Conservation (phyloP, 768 basidiomycete species). For the Rhizopogon vinicolor region DNA sequence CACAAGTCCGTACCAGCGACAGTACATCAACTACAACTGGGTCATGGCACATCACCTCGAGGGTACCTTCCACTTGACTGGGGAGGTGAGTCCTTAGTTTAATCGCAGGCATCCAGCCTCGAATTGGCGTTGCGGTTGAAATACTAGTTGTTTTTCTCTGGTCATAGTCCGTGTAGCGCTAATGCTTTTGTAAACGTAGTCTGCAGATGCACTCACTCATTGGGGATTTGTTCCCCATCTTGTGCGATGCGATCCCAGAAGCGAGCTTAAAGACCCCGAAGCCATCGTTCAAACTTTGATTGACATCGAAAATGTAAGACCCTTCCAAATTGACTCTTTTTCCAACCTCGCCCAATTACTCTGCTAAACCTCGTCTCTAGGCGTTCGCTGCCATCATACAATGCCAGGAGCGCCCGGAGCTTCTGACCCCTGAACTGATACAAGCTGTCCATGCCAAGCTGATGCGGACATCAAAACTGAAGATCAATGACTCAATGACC, state of each 20-base stretch:
- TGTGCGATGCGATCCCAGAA: constrained; percentile 18
- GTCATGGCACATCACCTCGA: constrained; percentile 23
- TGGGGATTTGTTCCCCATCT: constrained; percentile 20
- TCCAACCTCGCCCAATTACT: neutral
- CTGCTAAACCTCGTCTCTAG: constrained; percentile 5
- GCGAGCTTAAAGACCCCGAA: constrained; percentile 20
- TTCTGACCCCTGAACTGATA: constrained; percentile 22
- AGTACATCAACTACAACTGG: constrained; percentile 27
- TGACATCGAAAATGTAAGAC: constrained; percentile 23
- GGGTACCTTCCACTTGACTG: neutral
- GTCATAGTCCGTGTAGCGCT: neutral
- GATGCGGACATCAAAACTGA: constrained; percentile 28
- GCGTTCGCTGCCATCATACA: constrained; percentile 20
- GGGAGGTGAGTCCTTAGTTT: neutral
- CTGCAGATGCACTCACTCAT: constrained; percentile 20
- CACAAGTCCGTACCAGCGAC: constrained; percentile 17
- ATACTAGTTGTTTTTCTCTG: neutral
- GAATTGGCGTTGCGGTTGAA: neutral
- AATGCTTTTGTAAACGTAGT: constrained; percentile 10
- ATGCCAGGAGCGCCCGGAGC: constrained; percentile 20
- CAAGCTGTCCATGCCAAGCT: constrained; percentile 25
- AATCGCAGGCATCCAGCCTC: neutral
- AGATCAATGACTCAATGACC: constrained; percentile 10
- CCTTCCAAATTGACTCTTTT: neutral
- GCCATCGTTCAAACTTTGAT: constrained; percentile 12